phyloP scores from a whole-genome alignment of 192 early-diverging fungal genomes.

The Globomyces pollinis-pini region DNA sequence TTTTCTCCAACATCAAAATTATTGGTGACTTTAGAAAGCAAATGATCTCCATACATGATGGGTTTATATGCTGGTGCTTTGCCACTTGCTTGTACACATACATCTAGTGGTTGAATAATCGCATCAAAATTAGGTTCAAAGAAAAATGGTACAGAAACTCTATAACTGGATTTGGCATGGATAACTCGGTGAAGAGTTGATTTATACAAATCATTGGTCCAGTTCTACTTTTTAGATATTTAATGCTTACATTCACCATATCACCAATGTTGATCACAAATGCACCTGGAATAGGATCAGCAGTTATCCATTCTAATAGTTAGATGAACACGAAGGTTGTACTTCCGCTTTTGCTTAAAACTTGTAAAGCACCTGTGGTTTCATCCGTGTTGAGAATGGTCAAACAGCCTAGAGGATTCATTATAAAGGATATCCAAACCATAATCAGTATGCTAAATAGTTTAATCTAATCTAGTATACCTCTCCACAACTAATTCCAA shows the following conservation, averaged over 20 bases:
- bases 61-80: conserved; percentile 13
- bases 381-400: conserved; percentile 45
- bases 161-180: conserved; percentile 24
- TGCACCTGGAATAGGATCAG: conserved; percentile 37
- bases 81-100: conserved; percentile 12
- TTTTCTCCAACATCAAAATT: conserved; percentile 27
- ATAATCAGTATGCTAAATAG: conserved; percentile 11
- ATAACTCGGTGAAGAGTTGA: conserved; percentile 49
- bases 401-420: conserved; percentile 29
- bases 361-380: conserved; percentile 40
- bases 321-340: no score
- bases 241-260: conserved; percentile 42
- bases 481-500: conserved; percentile 43
- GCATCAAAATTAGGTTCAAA: conserved; percentile 49
- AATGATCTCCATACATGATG: conserved; percentile 42
- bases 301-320: conserved; percentile 47
- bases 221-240: no score
- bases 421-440: conserved; percentile 10
- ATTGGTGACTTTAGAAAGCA: conserved; percentile 30
- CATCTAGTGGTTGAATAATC: conserved; percentile 28
- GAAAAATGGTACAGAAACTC: conserved; percentile 42
- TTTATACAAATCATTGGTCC: conserved; percentile 44
- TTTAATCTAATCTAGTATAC: conserved; percentile 37
- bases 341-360: conserved; percentile 28
- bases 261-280: conserved; percentile 54